phyloP scores from a whole-genome alignment of 164 flowering plant species.

The Warburgia ugandensis region DNA sequence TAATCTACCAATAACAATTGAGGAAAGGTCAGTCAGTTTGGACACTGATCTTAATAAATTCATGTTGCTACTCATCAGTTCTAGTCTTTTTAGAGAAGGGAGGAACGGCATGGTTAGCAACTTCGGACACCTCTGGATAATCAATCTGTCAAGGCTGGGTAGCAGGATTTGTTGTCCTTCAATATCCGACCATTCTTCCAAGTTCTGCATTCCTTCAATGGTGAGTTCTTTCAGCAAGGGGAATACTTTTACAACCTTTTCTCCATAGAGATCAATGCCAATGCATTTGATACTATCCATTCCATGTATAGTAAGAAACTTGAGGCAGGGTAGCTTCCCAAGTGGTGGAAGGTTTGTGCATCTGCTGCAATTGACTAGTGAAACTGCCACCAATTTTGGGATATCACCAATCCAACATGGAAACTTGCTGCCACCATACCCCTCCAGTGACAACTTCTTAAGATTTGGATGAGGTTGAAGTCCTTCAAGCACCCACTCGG shows the following conservation, averaged over 20 bases:
- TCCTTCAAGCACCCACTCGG: conserved; percentile 3
- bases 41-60: conserved; percentile 2
- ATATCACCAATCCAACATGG: conserved; percentile 16
- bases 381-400: conserved; percentile 5
- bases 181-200: conserved; percentile 10
- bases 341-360: conserved; percentile 14
- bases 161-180: conserved; percentile 1
- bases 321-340: conserved; percentile 17
- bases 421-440: conserved; percentile 13
- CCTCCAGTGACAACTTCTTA: conserved; percentile 9
- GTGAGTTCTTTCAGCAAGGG: conserved; percentile 8
- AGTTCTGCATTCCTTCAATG: conserved; percentile 4
- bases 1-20: background rate
- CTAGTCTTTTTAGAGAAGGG: conserved; percentile 8
- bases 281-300: conserved; percentile 11
- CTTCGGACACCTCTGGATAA: conserved; percentile 6
- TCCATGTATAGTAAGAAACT: conserved; percentile 2
- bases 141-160: conserved; percentile 5
- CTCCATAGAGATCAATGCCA: conserved; percentile 3
- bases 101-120: conserved; percentile 4
- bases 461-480: conserved; percentile 22
- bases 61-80: background rate
- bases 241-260: background rate
- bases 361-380: conserved; percentile 13
- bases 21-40: conserved; percentile 5